Percentiles rank a stretch among this genome's conserved stretches.
Evolutionary conservation across 2,329 filamentous ascomycete species (phyloP).

Genomic region (Pyrenophora teres): DNA sequence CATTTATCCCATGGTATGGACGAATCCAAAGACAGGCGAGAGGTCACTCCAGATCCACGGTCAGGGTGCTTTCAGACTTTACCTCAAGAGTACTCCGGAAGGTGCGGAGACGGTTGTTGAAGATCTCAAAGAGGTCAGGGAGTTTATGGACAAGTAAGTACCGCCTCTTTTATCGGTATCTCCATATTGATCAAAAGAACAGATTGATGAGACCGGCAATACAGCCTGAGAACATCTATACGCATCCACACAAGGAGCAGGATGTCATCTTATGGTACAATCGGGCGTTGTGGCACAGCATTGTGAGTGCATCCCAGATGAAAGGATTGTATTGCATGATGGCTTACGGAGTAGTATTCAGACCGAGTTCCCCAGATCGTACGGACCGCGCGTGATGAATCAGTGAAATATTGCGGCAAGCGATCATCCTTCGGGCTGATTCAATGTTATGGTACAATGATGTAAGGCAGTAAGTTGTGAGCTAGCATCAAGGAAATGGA

Average conservation of each 20-base stretch:
- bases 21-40: constrained; percentile 14
- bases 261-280: constrained; percentile 22
- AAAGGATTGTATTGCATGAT: too few species aligned
- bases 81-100: not conserved
- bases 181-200: not conserved
- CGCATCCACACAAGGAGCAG: constrained; percentile 19
- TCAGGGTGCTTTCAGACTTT: not conserved
- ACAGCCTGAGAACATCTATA: constrained; percentile 17
- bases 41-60: constrained; percentile 17
- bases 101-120: not conserved
- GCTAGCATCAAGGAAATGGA: too few species aligned
- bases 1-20: constrained; percentile 18
- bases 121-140: not conserved
- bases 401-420: constrained; percentile 19
- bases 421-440: constrained; percentile 36
- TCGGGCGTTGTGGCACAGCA: constrained; percentile 18
- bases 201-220: constrained; percentile 14
- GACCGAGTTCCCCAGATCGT: constrained; percentile 17
- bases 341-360: not conserved
- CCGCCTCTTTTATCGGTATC: accelerated
- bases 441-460: constrained; percentile 25
- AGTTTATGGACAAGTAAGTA: not conserved
- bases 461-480: too few species aligned
- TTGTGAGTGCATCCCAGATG: constrained; percentile 5
- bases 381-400: constrained; percentile 17